Evolutionary conservation across 148 eudicot species (phyloP).

Genomic region (Selenicereus undatus): DNA sequence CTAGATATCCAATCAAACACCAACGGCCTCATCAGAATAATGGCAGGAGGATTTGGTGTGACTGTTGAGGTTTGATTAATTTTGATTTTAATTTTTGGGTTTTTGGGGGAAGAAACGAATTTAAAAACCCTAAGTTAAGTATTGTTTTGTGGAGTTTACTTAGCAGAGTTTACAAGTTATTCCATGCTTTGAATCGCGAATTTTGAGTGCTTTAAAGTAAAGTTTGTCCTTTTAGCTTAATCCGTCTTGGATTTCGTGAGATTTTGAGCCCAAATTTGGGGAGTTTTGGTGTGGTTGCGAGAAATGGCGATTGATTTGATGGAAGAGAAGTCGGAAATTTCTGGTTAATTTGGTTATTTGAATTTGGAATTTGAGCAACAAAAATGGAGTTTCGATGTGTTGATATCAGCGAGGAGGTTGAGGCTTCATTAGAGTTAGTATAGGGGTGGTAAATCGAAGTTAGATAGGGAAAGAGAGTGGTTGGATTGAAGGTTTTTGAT

Average conservation of each 20-base stretch:
- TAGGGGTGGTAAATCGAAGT: neutral
- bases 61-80: neutral
- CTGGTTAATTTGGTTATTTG: neutral
- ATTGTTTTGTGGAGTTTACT: slow-evolving; percentile 9
- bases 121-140: slow-evolving; percentile 17
- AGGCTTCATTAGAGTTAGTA: slow-evolving; percentile 22
- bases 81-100: neutral
- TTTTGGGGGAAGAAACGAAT: neutral
- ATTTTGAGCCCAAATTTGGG: neutral
- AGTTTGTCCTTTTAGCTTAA: neutral
- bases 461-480: neutral
- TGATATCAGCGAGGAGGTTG: neutral
- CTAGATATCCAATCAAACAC: slow-evolving; percentile 21
- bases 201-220: slow-evolving; percentile 16
- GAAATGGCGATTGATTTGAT: slow-evolving; percentile 7
- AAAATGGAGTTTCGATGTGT: slow-evolving; percentile 25
- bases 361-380: neutral
- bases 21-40: slow-evolving; percentile 21
- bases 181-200: slow-evolving; percentile 31
- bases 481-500: neutral
- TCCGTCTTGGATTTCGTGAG: neutral
- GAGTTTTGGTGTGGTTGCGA: neutral
- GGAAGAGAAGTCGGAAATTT: neutral
- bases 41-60: slow-evolving; percentile 26
- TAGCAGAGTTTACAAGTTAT: slow-evolving; percentile 53